phyloP scores from a whole-genome alignment of 2,329 filamentous ascomycete genomes.

The Colletotrichum horii region DNA sequence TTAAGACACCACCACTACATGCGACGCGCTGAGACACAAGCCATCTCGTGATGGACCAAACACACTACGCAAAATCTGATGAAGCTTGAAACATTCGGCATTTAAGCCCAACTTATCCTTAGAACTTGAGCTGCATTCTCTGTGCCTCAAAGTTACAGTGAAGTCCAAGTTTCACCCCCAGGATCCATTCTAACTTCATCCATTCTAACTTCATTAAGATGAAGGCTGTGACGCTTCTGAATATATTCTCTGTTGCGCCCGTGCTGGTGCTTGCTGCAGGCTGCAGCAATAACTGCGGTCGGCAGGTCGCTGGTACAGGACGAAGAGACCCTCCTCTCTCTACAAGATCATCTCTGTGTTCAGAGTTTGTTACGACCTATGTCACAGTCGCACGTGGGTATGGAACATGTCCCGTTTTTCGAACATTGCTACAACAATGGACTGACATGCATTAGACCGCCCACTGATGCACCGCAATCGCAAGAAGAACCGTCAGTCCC shows the following conservation, averaged over 20 bases:
- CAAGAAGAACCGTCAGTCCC: not conserved
- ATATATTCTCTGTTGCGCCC: not conserved
- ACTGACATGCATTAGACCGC: not conserved
- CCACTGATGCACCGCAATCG: not conserved
- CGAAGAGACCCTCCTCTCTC: not conserved
- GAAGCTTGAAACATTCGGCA: not conserved
- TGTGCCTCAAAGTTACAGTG: not conserved
- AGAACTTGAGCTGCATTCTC: not conserved
- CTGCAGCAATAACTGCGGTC: slow-evolving; percentile 20
- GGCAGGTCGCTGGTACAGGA: slow-evolving; percentile 6
- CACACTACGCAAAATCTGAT: not conserved
- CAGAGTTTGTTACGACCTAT: slow-evolving; percentile 12
- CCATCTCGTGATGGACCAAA: not conserved
- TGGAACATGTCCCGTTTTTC: not conserved
- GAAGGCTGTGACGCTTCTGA: not conserved
- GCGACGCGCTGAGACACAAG: not conserved
- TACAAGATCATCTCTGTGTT: slow-evolving; percentile 2
- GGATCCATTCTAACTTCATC: not conserved
- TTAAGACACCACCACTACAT: not conserved
- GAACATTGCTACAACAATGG: not conserved
- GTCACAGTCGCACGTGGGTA: slow-evolving; percentile 9
- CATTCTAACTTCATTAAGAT: not conserved
- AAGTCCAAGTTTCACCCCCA: not conserved
- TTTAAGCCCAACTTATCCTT: not conserved
- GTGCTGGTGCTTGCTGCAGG: not conserved